Evolutionary conservation across 192 early-diverging fungal genomes (phyloP), one percentile per base, ranked within the genome.

Genomic region (Jimgerdemannia lactiflua): DNA sequence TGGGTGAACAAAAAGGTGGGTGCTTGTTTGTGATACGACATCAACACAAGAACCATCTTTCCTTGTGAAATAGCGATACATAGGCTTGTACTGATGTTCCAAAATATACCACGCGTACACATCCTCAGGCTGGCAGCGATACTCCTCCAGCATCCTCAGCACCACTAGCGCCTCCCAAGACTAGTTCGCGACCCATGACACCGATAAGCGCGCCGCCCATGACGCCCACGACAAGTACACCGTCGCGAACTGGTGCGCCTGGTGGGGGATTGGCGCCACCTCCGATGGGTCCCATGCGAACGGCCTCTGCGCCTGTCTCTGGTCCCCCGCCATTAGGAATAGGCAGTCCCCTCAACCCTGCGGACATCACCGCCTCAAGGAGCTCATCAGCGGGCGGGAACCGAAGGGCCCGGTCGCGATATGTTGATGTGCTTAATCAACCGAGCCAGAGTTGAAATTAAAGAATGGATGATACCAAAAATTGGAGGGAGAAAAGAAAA

Each of bases 1-100:
- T 99, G 96, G 95, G 93, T 99, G 18, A 94, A 95, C 78, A 91
- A 90, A 73, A 90, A 89, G 71, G 86, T 82, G 65, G 83, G 74
- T 39, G 49, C 4, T 7, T 7, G 49, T 11, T n/a, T n/a, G n/a
- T n/a, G n/a, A n/a, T n/a, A n/a, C n/a, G n/a, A n/a, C n/a, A n/a
- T n/a, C n/a, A n/a, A n/a, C n/a, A n/a, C n/a, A n/a, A n/a, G n/a
- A n/a, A n/a, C n/a, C n/a, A n/a, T n/a, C n/a, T n/a, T n/a, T n/a
- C n/a, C n/a, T n/a, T n/a, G n/a, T n/a, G n/a, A n/a, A n/a, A n/a
- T n/a, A n/a, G n/a, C n/a, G n/a, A n/a, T n/a, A n/a, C n/a, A n/a
- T n/a, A n/a, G n/a, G n/a, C n/a, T n/a, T n/a, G n/a, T n/a, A n/a
- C n/a, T n/a, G n/a, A n/a, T n/a, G n/a, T n/a, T n/a, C n/a, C n/a